Conservation (phyloP, 441 rosid species). For the Lepidium campestre region DNA sequence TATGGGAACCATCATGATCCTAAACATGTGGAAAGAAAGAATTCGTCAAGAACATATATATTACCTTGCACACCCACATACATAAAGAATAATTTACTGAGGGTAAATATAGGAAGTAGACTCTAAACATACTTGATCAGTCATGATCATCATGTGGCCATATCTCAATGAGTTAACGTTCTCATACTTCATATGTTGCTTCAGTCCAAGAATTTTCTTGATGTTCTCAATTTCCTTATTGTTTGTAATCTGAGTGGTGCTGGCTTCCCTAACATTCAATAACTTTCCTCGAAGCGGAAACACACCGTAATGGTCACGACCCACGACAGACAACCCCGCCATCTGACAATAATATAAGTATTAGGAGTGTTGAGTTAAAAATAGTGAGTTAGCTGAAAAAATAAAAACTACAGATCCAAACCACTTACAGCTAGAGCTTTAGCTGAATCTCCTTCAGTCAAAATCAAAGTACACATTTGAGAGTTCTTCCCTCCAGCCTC, state of each 20-base stretch:
- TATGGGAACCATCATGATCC: constrained; percentile 99
- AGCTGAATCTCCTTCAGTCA: constrained; percentile 99
- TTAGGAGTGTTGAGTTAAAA: not conserved
- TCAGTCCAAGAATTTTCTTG: constrained; percentile 91
- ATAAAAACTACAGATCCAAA: not conserved
- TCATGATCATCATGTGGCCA: constrained; percentile 98
- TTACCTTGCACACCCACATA: not conserved
- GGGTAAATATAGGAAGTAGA: not conserved
- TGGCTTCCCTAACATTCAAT: constrained; percentile 95
- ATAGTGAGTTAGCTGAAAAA: not conserved
- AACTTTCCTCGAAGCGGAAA: constrained; percentile 92
- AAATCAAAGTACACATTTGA: constrained; percentile 69
- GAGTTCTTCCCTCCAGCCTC: constrained; percentile 87
- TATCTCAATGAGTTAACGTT: constrained; percentile 79
- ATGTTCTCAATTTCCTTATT: constrained; percentile 77
- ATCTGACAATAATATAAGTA: constrained; percentile 36
- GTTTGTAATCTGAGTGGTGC: constrained; percentile 67
- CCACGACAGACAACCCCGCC: constrained; percentile 74
- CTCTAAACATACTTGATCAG: constrained; percentile 63
- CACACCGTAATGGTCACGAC: constrained; percentile 71
- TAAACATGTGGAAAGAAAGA: constrained; percentile 29
- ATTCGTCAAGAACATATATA: not conserved
- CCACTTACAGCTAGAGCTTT: constrained; percentile 85
- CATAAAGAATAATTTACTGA: not conserved
- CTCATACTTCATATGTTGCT: constrained; percentile 67